These are phyloP conservation scores for Agarophyton chilense DNA, from an alignment of 23 red algal genomes.

Conservation along the genomic window DNA sequence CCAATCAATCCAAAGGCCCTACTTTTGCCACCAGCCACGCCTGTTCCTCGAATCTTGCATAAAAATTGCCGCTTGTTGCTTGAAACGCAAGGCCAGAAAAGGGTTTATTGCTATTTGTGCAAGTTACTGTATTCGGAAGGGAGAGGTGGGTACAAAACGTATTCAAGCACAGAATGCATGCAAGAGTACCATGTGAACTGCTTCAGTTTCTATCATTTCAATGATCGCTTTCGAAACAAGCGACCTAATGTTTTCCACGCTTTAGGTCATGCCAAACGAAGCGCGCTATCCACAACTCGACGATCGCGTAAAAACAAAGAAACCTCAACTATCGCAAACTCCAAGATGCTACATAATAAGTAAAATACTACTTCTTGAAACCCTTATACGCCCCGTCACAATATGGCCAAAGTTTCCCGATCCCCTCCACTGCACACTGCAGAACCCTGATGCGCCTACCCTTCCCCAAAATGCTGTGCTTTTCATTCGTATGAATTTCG, in stretches of 20 bases:
- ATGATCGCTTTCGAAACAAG: neutral
- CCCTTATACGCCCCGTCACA: neutral
- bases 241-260: neutral
- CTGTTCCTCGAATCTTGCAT: too few species aligned
- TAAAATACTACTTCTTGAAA: neutral
- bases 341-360: neutral
- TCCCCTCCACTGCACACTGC: neutral
- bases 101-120: neutral
- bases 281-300: neutral
- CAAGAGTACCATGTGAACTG: neutral
- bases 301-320: too few species aligned
- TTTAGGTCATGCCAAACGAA: neutral
- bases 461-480: neutral
- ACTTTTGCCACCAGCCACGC: too few species aligned
- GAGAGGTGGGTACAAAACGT: neutral
- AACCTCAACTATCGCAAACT: neutral
- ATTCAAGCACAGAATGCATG: neutral
- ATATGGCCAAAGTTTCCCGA: neutral
- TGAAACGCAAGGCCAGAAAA: neutral
- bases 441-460: neutral
- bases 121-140: neutral
- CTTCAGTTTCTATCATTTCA: neutral
- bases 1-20: too few species aligned
- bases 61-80: neutral
- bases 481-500: neutral